Conservation (phyloP, 1,284 basidiomycete genomes). For the Fomitopsis schrenkii region DNA sequence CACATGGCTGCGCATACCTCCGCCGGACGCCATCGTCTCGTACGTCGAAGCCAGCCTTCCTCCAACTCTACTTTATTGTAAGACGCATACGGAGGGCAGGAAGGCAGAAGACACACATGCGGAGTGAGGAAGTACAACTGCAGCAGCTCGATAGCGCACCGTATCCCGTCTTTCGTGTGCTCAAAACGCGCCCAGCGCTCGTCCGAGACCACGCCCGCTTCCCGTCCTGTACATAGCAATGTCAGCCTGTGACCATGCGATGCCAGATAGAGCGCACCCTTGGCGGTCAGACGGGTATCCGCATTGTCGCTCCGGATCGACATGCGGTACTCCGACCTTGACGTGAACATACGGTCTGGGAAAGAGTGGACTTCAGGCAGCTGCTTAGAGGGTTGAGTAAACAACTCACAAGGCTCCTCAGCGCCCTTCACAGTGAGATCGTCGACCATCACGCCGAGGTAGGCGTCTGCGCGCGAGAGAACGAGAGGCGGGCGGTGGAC, state of each 20-base stretch:
- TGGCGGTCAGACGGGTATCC: constrained; percentile 74
- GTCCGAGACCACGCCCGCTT: constrained; percentile 59
- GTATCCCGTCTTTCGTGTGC: constrained; percentile 45
- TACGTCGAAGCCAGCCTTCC: constrained; percentile 48
- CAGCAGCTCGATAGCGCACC: constrained; percentile 47
- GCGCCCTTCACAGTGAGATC: constrained; percentile 85
- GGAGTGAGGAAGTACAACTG: constrained; percentile 49
- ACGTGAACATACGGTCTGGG: constrained; percentile 90
- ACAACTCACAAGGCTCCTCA: constrained; percentile 77
- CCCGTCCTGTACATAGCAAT: constrained; percentile 20
- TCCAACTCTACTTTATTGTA: constrained; percentile 49
- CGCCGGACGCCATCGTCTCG: constrained; percentile 56
- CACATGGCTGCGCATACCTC: constrained; percentile 37
- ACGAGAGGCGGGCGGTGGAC: constrained; percentile 51
- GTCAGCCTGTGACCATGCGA: constrained; percentile 1
- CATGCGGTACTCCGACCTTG: constrained; percentile 86
- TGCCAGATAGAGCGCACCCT: constrained; percentile 39
- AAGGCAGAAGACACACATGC: constrained; percentile 38
- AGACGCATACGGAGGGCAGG: not conserved
- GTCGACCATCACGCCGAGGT: constrained; percentile 87
- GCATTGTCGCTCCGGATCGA: constrained; percentile 87
- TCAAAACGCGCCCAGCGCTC: constrained; percentile 57
- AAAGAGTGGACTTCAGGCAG: not conserved
- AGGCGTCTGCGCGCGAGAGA: constrained; percentile 80
- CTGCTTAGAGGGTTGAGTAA: not conserved